Percentiles rank a stretch among this genome's conserved stretches.
Evolutionary conservation across 768 basidiomycete genomes (phyloP).

Genomic region (Tylopilus balloui): DNA sequence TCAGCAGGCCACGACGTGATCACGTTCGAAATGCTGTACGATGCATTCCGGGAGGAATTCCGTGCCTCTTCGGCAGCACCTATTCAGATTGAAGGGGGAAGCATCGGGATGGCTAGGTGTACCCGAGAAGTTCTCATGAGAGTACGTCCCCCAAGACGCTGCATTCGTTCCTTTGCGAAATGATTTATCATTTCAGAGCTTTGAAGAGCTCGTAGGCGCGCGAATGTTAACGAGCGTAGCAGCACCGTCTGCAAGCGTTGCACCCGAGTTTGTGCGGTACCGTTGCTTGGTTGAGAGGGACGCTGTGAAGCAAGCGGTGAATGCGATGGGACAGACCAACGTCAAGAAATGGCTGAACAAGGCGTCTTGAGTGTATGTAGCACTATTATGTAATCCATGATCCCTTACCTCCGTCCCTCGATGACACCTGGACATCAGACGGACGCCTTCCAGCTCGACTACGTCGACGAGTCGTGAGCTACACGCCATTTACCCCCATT

Average conservation of each 20-base stretch:
- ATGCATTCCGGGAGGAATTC: conserved; percentile 71
- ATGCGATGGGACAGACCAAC: conserved; percentile 60
- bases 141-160: conserved; percentile 41
- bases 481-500: neutral
- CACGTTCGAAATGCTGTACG: conserved; percentile 90
- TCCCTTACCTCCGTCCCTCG: conserved; percentile 1
- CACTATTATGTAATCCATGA: conserved; percentile 25
- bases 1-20: conserved; percentile 74
- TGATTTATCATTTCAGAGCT: conserved; percentile 49
- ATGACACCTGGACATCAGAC: conserved; percentile 13
- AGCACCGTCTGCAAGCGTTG: conserved; percentile 44
- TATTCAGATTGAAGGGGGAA: conserved; percentile 67
- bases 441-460: conserved; percentile 45
- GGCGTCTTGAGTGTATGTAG: conserved; percentile 27
- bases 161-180: neutral
- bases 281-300: conserved; percentile 59
- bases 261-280: conserved; percentile 73
- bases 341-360: conserved; percentile 77
- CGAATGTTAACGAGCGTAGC: conserved; percentile 53
- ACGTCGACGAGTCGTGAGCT: conserved; percentile 68
- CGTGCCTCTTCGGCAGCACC: conserved; percentile 70
- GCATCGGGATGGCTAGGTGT: conserved; percentile 70
- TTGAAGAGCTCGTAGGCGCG: conserved; percentile 58
- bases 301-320: conserved; percentile 65
- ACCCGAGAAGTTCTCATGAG: conserved; percentile 59